Evolutionary conservation across 169 alveolate species (phyloP).

Genomic region (Plasmodium vinckei): DNA sequence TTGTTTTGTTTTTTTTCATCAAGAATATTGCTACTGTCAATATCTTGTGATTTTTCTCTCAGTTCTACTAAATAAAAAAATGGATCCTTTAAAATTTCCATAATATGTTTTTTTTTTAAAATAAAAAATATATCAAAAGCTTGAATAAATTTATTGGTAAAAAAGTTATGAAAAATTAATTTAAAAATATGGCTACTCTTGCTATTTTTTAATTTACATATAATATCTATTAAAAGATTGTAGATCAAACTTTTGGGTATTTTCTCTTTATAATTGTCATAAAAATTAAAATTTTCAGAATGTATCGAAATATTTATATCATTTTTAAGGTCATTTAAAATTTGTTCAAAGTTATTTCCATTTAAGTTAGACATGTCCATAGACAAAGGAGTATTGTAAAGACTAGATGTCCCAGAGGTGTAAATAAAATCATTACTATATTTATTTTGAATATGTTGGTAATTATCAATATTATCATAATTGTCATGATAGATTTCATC

Average conservation of each 20-base stretch:
- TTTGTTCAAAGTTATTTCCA: not conserved
- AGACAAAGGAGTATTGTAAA: no score
- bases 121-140: slow-evolving; percentile 31
- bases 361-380: no score
- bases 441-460: no score
- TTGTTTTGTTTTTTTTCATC: no score
- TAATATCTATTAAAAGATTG: slow-evolving; percentile 8
- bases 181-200: slow-evolving; percentile 15
- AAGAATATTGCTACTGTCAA: no score
- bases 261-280: not conserved
- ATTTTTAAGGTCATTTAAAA: no score
- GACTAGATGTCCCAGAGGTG: no score
- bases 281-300: not conserved
- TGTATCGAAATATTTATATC: no score
- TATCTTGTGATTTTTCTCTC: not conserved
- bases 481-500: no score
- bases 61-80: slow-evolving; percentile 43
- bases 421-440: no score
- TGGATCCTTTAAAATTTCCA: slow-evolving; percentile 34
- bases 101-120: slow-evolving; percentile 11
- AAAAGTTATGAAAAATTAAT: slow-evolving; percentile 27
- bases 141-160: slow-evolving; percentile 29
- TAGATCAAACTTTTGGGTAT: slow-evolving; percentile 12
- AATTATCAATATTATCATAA: no score
- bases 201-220: slow-evolving; percentile 10